Conservation (phyloP, 345 rosid species). For the Mallotus nudiflorus region DNA sequence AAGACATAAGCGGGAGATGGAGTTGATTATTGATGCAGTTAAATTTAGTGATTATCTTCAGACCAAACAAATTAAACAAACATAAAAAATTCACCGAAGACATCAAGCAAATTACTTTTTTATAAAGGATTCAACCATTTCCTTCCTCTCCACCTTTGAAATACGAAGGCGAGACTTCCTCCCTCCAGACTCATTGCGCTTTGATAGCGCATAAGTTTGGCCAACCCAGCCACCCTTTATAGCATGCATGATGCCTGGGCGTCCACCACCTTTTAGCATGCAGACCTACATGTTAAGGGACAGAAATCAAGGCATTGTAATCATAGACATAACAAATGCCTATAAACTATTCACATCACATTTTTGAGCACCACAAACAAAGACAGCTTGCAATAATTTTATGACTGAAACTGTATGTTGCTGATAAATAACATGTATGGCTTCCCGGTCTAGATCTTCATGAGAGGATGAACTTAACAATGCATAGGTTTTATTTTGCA, state of each 20-base stretch:
- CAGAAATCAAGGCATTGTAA: not conserved
- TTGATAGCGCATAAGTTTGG: conserved; percentile 77
- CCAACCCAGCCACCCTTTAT: conserved; percentile 68
- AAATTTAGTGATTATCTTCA: not conserved
- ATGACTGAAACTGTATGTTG: not conserved
- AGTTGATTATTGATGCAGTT: not conserved
- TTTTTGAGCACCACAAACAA: not conserved
- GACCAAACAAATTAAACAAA: conserved; percentile 6
- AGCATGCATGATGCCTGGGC: conserved; percentile 56
- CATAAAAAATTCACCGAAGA: conserved; percentile 19
- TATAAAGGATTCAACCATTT: conserved; percentile 78
- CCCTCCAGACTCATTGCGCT: conserved; percentile 63
- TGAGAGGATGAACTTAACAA: not conserved
- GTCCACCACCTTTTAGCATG: conserved; percentile 17
- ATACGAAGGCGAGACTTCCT: conserved; percentile 82
- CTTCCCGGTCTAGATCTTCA: not conserved
- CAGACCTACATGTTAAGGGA: conserved; percentile 10
- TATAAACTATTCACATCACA: not conserved
- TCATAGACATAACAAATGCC: not conserved
- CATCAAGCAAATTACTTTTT: conserved; percentile 51
- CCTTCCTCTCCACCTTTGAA: conserved; percentile 90
- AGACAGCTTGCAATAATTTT: not conserved
- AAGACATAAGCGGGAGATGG: not conserved
- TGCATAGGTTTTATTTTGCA: no score
- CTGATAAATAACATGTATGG: not conserved